Percentiles rank a stretch among this genome's conserved stretches.
These are phyloP conservation scores for Sabuloglossum arenarium DNA, from an alignment of 495 filamentous ascomycete genomes.

Conservation along the genomic window DNA sequence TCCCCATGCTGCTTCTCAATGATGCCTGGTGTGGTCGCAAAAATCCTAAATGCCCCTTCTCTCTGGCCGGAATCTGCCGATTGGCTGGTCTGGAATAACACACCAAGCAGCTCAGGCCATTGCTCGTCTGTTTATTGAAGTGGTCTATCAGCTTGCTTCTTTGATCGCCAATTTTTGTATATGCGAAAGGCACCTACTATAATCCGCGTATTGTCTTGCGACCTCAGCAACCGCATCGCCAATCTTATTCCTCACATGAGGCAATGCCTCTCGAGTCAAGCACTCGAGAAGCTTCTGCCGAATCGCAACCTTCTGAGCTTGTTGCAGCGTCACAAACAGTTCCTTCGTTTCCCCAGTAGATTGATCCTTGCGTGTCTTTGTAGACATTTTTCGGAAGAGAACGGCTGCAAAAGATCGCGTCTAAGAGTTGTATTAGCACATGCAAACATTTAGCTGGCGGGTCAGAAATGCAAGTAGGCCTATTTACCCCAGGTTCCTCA, in stretches of 20 bases:
- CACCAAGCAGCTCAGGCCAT: slow-evolving; percentile 79
- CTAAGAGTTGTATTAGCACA: slow-evolving; percentile 20
- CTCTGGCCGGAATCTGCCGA: slow-evolving; percentile 59
- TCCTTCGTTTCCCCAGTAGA: slow-evolving; percentile 52
- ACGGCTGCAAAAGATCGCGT: slow-evolving; percentile 79
- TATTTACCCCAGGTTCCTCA: slow-evolving; percentile 43
- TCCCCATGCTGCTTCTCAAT: slow-evolving; percentile 92
- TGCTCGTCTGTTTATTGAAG: slow-evolving; percentile 34
- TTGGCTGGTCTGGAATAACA: slow-evolving; percentile 74
- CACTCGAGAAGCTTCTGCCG: slow-evolving; percentile 60
- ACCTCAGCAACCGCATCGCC: slow-evolving; percentile 91
- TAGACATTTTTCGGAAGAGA: slow-evolving; percentile 82
- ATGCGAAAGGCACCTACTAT: slow-evolving; percentile 34
- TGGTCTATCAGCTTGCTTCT: slow-evolving; percentile 1
- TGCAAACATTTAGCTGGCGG: not conserved
- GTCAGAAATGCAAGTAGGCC: slow-evolving; percentile 2
- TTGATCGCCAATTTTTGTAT: not conserved
- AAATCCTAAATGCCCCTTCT: slow-evolving; percentile 82
- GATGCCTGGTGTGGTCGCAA: slow-evolving; percentile 84
- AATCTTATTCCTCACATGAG: slow-evolving; percentile 74
- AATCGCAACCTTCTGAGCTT: slow-evolving; percentile 54
- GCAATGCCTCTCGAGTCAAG: slow-evolving; percentile 45
- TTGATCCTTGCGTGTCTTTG: slow-evolving; percentile 59
- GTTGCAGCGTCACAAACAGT: slow-evolving; percentile 54
- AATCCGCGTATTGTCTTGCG: slow-evolving; percentile 83